These are phyloP conservation scores for Paraconiothyrium brasiliense DNA, from an alignment of 2,329 filamentous ascomycete genomes.

Conservation along the genomic window DNA sequence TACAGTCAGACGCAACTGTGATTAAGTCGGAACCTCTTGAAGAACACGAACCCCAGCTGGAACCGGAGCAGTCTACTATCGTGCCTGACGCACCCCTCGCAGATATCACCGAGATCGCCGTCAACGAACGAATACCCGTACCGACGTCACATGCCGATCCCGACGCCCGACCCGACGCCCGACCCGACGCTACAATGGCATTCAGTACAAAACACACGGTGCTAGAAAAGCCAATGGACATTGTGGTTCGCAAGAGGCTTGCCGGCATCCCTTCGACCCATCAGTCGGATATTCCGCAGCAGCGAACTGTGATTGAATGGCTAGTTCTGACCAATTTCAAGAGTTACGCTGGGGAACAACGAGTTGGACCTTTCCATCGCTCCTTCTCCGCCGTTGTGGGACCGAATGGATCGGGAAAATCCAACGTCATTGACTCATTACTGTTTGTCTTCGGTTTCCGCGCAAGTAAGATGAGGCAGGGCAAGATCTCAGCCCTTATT, in stretches of 20 bases:
- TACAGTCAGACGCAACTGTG: slow-evolving; percentile 28
- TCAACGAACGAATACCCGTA: slow-evolving; percentile 68
- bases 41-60: slow-evolving; percentile 57
- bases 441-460: slow-evolving; percentile 99
- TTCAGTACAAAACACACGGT: slow-evolving; percentile 80
- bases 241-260: slow-evolving; percentile 85
- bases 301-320: slow-evolving; percentile 91
- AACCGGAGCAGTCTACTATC: slow-evolving; percentile 49
- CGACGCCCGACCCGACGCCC: slow-evolving; percentile 13
- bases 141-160: slow-evolving; percentile 50
- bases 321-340: slow-evolving; percentile 97
- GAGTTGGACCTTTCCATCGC: slow-evolving; percentile 94
- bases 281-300: slow-evolving; percentile 79
- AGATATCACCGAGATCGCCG: slow-evolving; percentile 74
- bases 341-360: slow-evolving; percentile 94
- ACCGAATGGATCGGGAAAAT: slow-evolving; percentile 97
- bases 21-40: neutral
- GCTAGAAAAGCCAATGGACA: slow-evolving; percentile 91
- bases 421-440: slow-evolving; percentile 97
- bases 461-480: slow-evolving; percentile 98
- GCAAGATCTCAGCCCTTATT: slow-evolving; percentile 96
- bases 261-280: slow-evolving; percentile 68
- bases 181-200: slow-evolving; percentile 49
- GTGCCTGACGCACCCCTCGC: slow-evolving; percentile 66
- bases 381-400: slow-evolving; percentile 98